Percentiles rank a stretch among this genome's conserved stretches.
Conservation (phyloP, 805 yeast species). For the Grigorovia transvaalensis region DNA sequence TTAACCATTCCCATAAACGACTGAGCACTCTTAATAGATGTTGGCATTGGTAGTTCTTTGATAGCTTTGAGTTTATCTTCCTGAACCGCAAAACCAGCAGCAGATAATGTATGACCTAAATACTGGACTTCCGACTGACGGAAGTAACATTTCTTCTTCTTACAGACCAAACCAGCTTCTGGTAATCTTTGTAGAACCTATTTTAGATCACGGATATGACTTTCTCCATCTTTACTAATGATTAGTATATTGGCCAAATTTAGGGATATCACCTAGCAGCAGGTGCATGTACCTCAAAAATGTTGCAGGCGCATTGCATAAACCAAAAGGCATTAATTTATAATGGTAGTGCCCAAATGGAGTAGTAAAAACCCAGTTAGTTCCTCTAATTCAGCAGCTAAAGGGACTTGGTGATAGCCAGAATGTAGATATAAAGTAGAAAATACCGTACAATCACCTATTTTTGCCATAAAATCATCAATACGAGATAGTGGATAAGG, state of each 20-base stretch:
- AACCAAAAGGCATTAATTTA: slow-evolving; percentile 14
- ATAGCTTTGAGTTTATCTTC: no score
- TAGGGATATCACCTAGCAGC: slow-evolving; percentile 7
- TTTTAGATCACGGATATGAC: slow-evolving; percentile 11
- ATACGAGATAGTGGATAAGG: slow-evolving; percentile 7
- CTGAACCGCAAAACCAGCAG: no score
- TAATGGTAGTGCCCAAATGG: slow-evolving; percentile 9
- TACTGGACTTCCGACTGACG: no score
- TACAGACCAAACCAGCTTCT: no score
- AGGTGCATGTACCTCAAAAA: slow-evolving; percentile 15
- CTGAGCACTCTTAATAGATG: no score
- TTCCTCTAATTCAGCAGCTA: slow-evolving; percentile 3
- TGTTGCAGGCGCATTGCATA: slow-evolving; percentile 11
- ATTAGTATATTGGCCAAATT: slow-evolving; percentile 12
- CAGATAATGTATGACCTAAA: no score
- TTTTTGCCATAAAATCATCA: slow-evolving; percentile 2
- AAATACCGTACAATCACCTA: slow-evolving; percentile 3
- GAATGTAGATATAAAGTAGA: slow-evolving; percentile 7
- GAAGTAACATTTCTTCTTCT: no score
- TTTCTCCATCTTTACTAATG: slow-evolving; percentile 2
- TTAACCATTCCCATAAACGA: no score
- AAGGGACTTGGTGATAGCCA: slow-evolving; percentile 10
- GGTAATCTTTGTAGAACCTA: slow-evolving; percentile 3
- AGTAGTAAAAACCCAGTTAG: slow-evolving; percentile 9
- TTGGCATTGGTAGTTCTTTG: no score